Evolutionary conservation across 768 basidiomycete species (phyloP).

Genomic region (Gelatoporia subvermispora): DNA sequence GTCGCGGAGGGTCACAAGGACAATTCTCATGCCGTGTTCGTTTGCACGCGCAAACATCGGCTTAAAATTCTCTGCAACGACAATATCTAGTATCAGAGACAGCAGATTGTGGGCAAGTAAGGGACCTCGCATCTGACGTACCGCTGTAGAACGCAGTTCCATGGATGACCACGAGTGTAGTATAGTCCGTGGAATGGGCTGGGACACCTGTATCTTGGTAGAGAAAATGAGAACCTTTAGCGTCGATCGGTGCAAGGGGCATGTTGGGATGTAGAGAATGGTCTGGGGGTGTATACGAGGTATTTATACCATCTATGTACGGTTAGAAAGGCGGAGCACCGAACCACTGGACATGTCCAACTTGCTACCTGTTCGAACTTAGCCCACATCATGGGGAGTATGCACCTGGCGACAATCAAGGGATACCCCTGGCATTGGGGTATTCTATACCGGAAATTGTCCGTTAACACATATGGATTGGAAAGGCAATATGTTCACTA

Average conservation of each 20-base stretch:
- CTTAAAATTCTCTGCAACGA: conserved; percentile 9
- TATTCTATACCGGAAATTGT: too few species aligned
- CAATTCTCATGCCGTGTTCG: conserved; percentile 15
- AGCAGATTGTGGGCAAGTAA: neutral
- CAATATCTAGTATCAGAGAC: neutral
- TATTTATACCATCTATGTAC: neutral
- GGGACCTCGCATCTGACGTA: neutral
- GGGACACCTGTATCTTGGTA: conserved; percentile 2
- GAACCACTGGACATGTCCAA: neutral
- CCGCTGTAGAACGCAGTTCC: neutral
- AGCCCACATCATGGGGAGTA: neutral
- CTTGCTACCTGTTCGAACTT: neutral
- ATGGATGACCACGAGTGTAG: neutral
- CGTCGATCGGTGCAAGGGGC: neutral
- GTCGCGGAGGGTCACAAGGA: conserved; percentile 23
- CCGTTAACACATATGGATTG: too few species aligned
- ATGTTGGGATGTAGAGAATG: neutral
- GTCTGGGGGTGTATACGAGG: neutral
- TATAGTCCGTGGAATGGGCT: neutral
- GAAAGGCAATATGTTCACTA: too few species aligned
- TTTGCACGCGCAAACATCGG: conserved; percentile 14
- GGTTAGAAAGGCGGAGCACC: too few species aligned
- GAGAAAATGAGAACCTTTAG: neutral
- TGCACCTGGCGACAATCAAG: neutral
- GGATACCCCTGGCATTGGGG: neutral